These are phyloP conservation scores for Phallus indusiatus DNA, from an alignment of 768 basidiomycete genomes.

Conservation along the genomic window DNA sequence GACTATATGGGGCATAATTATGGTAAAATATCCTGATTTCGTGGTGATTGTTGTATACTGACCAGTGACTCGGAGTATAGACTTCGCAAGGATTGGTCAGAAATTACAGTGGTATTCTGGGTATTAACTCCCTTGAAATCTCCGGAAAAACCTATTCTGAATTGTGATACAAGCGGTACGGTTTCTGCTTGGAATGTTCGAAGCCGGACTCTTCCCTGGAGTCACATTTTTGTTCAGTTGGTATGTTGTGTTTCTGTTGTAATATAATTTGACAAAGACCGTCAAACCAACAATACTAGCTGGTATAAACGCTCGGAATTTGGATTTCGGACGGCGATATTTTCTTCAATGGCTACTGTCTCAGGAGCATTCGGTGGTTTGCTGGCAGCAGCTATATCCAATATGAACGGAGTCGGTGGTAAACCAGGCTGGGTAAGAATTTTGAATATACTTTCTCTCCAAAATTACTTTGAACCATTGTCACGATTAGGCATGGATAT, in stretches of 20 bases:
- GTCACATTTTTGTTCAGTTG: conserved; percentile 10
- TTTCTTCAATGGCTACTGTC: conserved; percentile 74
- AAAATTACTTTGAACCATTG: too few species aligned
- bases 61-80: conserved; percentile 22
- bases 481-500: conserved; percentile 47
- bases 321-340: conserved; percentile 60
- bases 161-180: conserved; percentile 6
- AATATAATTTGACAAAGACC: background rate
- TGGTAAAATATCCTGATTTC: conserved; percentile 20
- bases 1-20: conserved; percentile 32
- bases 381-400: conserved; percentile 55
- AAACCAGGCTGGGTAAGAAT: background rate
- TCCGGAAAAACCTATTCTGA: background rate
- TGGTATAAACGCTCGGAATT: conserved; percentile 79
- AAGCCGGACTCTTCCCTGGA: conserved; percentile 24
- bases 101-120: conserved; percentile 50
- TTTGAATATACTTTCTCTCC: background rate
- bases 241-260: background rate
- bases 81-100: conserved; percentile 55
- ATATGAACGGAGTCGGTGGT: conserved; percentile 56
- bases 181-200: conserved; percentile 42
- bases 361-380: conserved; percentile 66
- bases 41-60: background rate
- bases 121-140: conserved; percentile 26
- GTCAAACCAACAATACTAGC: conserved; percentile 23